Evolutionary conservation across 495 filamentous ascomycete genomes (phyloP), one percentile per base, ranked within the genome.

Genomic region (Daldinia concentrica): DNA sequence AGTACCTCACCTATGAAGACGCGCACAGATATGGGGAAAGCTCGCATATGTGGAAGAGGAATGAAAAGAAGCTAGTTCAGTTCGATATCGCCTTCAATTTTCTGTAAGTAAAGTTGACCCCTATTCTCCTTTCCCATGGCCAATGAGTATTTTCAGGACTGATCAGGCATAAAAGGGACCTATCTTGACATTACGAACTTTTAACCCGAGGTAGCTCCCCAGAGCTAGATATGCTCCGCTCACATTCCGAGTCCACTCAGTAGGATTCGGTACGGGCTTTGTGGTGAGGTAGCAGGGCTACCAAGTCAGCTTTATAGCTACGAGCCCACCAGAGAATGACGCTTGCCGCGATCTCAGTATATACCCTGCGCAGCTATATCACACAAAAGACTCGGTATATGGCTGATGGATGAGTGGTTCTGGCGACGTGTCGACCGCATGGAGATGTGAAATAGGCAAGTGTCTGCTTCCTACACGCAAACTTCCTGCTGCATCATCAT

Each of bases 291-390:
- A 26, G 12, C 26, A 50, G 17, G 57, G 54, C 9, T 62, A 26
- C 19, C 26, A 50, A 17, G 57, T 67, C 9, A 22, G 39, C 64
- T 67, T 56, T 32, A 39, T 26, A 14, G 30, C 56, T n/a, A 30
- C 22, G 27, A 51, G 19, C 14, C 55, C 64, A 39, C 12, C 36
- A 15, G 36, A 39, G 36, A 39, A 39, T 39, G 36, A 39, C 36
- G 36, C 36, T 39, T 15, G 36, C 14, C 36, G 36, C 14, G 36
- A 39, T 15, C 1, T 15, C 36, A 5, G 36, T 4, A 17, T 48
- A 48, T 48, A 17, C 43, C 43, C 15, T 15, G 17, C 5, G 12
- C 36, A 39, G 14, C 1, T 15, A 14, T 39, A 39, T 15, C 36
- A 39, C 12, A 4, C 36, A 12, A 4, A 15, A 12, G 1, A 12